Evolutionary conservation across 148 eudicot species (phyloP).

Genomic region (Silene latifolia): DNA sequence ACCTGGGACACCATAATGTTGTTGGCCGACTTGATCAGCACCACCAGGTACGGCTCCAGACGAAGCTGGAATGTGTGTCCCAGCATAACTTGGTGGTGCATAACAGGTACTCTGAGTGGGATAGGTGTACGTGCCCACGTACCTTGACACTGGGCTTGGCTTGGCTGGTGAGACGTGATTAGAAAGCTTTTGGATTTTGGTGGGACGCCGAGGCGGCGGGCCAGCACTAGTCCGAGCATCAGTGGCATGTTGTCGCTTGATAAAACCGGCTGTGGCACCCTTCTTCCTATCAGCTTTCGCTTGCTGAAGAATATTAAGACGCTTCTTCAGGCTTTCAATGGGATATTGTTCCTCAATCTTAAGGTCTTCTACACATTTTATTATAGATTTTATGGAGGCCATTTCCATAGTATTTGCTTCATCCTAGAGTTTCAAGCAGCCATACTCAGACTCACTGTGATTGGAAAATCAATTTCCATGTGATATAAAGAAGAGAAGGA

Average conservation of each 20-base stretch:
- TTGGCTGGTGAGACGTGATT: conserved; percentile 15
- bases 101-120: conserved; percentile 24
- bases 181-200: conserved; percentile 35
- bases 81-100: conserved; percentile 28
- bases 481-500: not conserved
- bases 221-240: conserved; percentile 19
- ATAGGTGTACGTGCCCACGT: conserved; percentile 31
- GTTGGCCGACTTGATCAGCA: not conserved
- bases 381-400: conserved; percentile 31
- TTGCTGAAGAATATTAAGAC: conserved; percentile 37
- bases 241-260: conserved; percentile 30
- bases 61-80: conserved; percentile 4
- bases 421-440: conserved; percentile 30
- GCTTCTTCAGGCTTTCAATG: conserved; percentile 35
- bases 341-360: conserved; percentile 43
- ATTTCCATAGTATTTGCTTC: conserved; percentile 42
- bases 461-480: not conserved
- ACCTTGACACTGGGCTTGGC: conserved; percentile 33
- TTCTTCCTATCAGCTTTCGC: conserved; percentile 42
- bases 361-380: conserved; percentile 61
- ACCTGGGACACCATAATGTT: conserved; percentile 20
- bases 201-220: conserved; percentile 29
- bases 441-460: not conserved
- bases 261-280: conserved; percentile 24
- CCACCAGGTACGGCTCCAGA: not conserved